These are phyloP conservation scores for Mortierella sp. DNA, from an alignment of 371 early-diverging fungal species.

Conservation along the genomic window DNA sequence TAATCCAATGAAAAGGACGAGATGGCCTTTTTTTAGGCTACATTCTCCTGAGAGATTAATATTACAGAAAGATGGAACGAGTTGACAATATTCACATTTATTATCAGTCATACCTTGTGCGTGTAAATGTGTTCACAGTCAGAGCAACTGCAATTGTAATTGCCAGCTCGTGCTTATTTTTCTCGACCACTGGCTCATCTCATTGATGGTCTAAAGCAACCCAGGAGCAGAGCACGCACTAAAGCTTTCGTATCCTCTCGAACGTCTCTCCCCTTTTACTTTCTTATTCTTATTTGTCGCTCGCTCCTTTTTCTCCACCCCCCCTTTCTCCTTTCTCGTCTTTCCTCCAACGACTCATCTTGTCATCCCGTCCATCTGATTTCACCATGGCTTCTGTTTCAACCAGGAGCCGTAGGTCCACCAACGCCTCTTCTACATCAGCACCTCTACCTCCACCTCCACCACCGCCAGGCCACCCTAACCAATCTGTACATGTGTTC, in stretches of 20 bases:
- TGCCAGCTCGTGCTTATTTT: not conserved
- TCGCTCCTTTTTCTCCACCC: constrained; percentile 1
- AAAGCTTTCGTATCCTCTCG: not conserved
- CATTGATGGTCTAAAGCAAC: not conserved
- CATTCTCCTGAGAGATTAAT: too few species aligned
- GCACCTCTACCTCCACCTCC: constrained; percentile 18
- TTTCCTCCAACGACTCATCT: not conserved
- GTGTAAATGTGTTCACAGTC: too few species aligned
- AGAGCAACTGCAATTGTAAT: not conserved
- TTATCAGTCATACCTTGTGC: too few species aligned
- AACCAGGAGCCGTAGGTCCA: constrained; percentile 25
- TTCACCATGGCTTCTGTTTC: constrained; percentile 22
- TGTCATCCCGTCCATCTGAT: not conserved
- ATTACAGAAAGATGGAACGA: too few species aligned
- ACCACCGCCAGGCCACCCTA: constrained; percentile 25
- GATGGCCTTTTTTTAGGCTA: too few species aligned
- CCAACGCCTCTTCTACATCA: not conserved
- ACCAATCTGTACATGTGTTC: constrained; percentile 19
- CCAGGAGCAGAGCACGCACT: not conserved
- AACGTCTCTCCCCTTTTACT: not conserved
- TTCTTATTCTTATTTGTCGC: not conserved
- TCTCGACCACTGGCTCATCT: constrained; percentile 5
- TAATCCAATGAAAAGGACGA: too few species aligned
- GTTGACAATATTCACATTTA: too few species aligned
- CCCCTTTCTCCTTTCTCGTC: not conserved